These are phyloP conservation scores for Saccharomyces pastorianus DNA, from an alignment of 1,139 yeast genomes.

Conservation along the genomic window DNA sequence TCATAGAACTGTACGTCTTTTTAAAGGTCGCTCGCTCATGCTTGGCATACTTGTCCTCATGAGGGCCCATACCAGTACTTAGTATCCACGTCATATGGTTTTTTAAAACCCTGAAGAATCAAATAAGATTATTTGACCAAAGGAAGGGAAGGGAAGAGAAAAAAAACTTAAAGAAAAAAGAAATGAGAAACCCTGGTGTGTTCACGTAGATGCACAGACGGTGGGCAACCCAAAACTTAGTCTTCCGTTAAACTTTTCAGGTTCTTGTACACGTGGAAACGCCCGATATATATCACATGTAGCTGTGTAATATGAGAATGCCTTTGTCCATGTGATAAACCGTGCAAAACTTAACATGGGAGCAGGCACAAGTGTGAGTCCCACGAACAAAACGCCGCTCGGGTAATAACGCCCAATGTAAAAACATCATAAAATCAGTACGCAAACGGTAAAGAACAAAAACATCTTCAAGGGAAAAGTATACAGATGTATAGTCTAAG, in stretches of 20 bases:
- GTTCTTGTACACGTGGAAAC: neutral
- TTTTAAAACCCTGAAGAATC: neutral
- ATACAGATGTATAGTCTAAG: neutral
- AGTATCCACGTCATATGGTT: neutral
- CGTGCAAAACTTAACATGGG: neutral
- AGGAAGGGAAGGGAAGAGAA: neutral
- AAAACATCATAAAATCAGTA: neutral
- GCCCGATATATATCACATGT: neutral
- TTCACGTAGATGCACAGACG: neutral
- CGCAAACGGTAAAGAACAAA: neutral
- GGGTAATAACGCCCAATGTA: neutral
- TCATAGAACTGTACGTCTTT: slow-evolving; percentile 22
- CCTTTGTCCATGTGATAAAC: neutral
- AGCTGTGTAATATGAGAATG: neutral
- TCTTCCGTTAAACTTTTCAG: neutral
- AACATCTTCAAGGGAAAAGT: neutral
- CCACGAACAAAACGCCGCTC: neutral
- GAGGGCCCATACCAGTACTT: neutral
- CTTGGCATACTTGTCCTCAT: neutral
- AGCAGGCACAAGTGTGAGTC: neutral
- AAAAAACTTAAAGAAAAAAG: neutral
- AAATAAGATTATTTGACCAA: neutral
- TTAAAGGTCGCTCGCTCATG: slow-evolving; percentile 4
- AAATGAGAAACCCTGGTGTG: neutral
- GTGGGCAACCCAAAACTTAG: neutral